A percentile compares a stretch with the other conserved stretches of the same genome.
These are phyloP conservation scores for Neurospora terricola DNA, from an alignment of 495 filamentous ascomycete species.

Conservation along the genomic window DNA sequence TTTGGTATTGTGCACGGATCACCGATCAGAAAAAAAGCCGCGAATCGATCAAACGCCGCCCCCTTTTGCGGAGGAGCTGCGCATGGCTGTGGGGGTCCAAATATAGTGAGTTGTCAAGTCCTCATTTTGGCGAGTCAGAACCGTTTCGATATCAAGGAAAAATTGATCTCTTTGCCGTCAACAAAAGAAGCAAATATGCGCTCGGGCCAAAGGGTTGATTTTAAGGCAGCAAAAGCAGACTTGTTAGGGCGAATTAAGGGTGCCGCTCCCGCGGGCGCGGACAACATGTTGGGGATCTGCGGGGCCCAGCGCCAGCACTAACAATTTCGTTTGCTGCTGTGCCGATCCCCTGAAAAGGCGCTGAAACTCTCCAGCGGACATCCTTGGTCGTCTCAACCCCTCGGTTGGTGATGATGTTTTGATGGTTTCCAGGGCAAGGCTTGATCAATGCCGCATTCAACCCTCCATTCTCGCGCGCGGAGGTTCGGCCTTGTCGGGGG, in stretches of 20 bases:
- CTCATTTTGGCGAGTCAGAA: background rate
- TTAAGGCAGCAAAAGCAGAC: background rate
- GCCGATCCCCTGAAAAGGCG: background rate
- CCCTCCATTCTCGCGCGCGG: background rate
- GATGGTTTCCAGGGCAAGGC: background rate
- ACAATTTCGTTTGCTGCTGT: conserved; percentile 6
- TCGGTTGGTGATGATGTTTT: background rate
- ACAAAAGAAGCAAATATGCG: background rate
- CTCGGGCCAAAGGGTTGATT: conserved; percentile 2
- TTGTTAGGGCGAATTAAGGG: background rate
- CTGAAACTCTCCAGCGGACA: background rate
- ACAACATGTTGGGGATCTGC: conserved; percentile 35
- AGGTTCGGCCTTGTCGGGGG: background rate
- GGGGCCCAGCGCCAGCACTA: conserved; percentile 22
- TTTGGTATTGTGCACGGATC: background rate
- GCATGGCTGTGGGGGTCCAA: background rate
- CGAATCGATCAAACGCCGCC: background rate
- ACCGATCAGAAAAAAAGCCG: background rate
- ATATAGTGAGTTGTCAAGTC: background rate
- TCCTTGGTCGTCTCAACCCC: conserved; percentile 13
- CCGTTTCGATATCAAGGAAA: background rate
- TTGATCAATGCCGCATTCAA: background rate
- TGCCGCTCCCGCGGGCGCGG: conserved; percentile 11
- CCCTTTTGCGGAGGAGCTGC: background rate
- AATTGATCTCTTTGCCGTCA: background rate